Conservation (phyloP, 805 yeast species). For the Kuraishia piskuri region DNA sequence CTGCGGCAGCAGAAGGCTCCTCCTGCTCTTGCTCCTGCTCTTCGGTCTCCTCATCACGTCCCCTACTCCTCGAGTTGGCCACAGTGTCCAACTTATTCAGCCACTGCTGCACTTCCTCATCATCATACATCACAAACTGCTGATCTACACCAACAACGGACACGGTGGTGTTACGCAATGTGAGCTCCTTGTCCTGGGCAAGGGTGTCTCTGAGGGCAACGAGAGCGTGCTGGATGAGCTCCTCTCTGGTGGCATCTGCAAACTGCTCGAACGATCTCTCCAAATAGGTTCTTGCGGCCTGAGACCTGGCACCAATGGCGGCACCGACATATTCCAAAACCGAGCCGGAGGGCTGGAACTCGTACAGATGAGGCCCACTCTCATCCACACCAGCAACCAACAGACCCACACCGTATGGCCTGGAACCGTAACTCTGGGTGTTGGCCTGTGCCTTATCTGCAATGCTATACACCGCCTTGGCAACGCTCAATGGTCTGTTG, state of each 20-base stretch:
- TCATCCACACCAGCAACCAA: conserved; percentile 87
- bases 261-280: conserved; percentile 78
- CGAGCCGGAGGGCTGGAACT: conserved; percentile 94
- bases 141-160: conserved; percentile 86
- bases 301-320: conserved; percentile 97
- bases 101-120: conserved; percentile 81
- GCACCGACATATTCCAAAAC: conserved; percentile 87
- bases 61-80: conserved; percentile 43
- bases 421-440: conserved; percentile 91
- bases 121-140: conserved; percentile 68
- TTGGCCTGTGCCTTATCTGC: conserved; percentile 97
- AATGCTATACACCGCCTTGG: conserved; percentile 74
- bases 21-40: conserved; percentile 13
- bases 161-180: conserved; percentile 74
- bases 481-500: conserved; percentile 76
- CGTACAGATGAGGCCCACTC: conserved; percentile 88
- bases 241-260: conserved; percentile 51
- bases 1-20: conserved; percentile 22
- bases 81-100: conserved; percentile 64
- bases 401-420: conserved; percentile 98
- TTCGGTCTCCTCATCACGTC: conserved; percentile 20
- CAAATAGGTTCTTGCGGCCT: conserved; percentile 93
- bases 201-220: conserved; percentile 90
- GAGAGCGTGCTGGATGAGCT: conserved; percentile 77
- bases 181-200: conserved; percentile 89